Percentiles rank a stretch among this genome's conserved stretches.
phyloP scores from a whole-genome alignment of 805 yeast genomes.

The Metschnikowia baotianmanensis region DNA sequence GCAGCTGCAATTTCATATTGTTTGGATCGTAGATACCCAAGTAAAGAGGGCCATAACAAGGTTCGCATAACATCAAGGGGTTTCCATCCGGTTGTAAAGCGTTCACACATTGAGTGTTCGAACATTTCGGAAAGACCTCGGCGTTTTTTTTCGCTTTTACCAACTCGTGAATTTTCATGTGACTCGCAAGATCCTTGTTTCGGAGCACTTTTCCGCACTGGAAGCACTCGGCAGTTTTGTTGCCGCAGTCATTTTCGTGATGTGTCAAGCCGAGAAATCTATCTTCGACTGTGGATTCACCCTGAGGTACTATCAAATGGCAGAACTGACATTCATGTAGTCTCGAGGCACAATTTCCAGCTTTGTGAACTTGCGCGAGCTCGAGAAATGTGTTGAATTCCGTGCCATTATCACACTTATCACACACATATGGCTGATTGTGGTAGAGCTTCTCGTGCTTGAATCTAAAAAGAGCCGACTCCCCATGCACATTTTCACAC shows the following conservation, averaged over 20 bases:
- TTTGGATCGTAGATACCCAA: conserved; percentile 51
- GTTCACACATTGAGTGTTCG: conserved; percentile 53
- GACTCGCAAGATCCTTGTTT: conserved; percentile 52
- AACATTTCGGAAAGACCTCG: conserved; percentile 37
- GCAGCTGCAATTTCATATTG: conserved; percentile 44
- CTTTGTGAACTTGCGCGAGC: conserved; percentile 48
- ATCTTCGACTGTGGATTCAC: conserved; percentile 49
- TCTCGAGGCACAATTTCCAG: conserved; percentile 48
- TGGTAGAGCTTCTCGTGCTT: conserved; percentile 48
- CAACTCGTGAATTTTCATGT: conserved; percentile 53
- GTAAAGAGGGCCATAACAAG: conserved; percentile 68
- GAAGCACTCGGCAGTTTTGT: conserved; percentile 62
- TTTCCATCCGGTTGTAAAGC: conserved; percentile 21
- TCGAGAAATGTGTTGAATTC: conserved; percentile 29
- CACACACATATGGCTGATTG: conserved; percentile 34
- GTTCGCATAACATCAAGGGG: conserved; percentile 51
- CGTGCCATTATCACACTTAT: conserved; percentile 29
- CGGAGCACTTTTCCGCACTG: conserved; percentile 52
- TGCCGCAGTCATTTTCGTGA: conserved; percentile 70
- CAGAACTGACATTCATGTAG: conserved; percentile 67
- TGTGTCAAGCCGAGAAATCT: conserved; percentile 50
- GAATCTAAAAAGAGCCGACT: conserved; percentile 27
- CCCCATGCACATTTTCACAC: conserved; percentile 39
- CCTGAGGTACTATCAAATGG: conserved; percentile 60
- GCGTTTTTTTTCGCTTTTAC: conserved; percentile 34